phyloP scores from a whole-genome alignment of 768 basidiomycete genomes.

The Russula lepida region DNA sequence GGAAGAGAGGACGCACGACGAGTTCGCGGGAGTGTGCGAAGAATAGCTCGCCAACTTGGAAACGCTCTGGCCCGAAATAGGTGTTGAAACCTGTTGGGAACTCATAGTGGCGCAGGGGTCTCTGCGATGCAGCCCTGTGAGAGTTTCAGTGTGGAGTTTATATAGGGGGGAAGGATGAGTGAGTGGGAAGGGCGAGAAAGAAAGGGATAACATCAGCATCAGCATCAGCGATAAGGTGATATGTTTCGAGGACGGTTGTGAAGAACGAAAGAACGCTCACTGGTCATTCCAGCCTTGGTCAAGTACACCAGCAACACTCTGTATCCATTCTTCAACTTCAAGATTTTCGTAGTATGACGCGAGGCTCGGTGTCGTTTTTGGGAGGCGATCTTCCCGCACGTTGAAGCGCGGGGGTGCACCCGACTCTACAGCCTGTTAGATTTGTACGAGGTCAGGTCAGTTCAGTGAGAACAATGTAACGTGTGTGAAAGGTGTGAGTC shows the following conservation, averaged over 20 bases:
- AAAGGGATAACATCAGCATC: neutral
- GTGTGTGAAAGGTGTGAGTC: neutral
- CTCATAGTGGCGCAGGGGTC: slow-evolving; percentile 70
- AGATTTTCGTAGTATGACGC: slow-evolving; percentile 65
- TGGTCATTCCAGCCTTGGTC: slow-evolving; percentile 87
- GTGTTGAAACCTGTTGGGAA: slow-evolving; percentile 91
- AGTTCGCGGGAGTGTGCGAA: slow-evolving; percentile 57
- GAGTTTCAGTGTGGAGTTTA: neutral
- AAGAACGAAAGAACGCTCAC: slow-evolving; percentile 33
- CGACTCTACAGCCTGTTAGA: slow-evolving; percentile 59
- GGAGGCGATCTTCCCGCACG: slow-evolving; percentile 65
- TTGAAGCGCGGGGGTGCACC: slow-evolving; percentile 55
- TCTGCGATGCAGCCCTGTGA: slow-evolving; percentile 48
- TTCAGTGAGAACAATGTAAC: neutral
- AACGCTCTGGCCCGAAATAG: slow-evolving; percentile 76
- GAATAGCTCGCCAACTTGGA: slow-evolving; percentile 79
- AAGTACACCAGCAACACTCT: slow-evolving; percentile 77
- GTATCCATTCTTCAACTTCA: slow-evolving; percentile 93
- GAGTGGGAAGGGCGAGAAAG: no score
- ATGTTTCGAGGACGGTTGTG: neutral
- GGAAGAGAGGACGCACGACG: slow-evolving; percentile 21
- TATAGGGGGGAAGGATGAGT: neutral
- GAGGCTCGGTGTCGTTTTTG: slow-evolving; percentile 76
- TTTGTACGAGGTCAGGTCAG: neutral
- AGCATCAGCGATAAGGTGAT: neutral